Percentiles rank a stretch among this genome's conserved stretches.
phyloP scores from a whole-genome alignment of 345 rosid species.

The Acer yangbiense region DNA sequence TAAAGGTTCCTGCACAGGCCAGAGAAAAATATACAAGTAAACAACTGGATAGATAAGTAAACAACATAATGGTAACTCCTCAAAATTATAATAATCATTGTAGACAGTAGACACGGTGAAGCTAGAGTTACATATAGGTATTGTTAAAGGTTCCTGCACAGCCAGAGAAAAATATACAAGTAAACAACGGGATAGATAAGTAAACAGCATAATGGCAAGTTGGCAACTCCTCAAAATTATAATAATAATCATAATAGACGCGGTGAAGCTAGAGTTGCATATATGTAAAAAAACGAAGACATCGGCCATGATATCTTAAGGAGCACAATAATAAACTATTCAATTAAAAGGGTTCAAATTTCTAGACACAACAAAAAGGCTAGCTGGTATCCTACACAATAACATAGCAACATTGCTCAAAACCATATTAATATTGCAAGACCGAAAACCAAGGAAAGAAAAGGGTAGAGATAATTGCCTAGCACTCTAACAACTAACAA shows the following conservation, averaged over 20 bases:
- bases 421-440: not conserved
- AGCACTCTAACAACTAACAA: not conserved
- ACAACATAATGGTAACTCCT: not conserved
- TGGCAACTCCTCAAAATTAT: too few species aligned
- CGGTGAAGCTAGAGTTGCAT: too few species aligned
- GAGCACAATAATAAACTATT: not conserved
- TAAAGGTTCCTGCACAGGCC: constrained; percentile 14
- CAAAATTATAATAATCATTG: not conserved
- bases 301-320: not conserved
- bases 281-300: not conserved
- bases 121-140: not conserved
- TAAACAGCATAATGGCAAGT: too few species aligned
- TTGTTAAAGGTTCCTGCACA: too few species aligned
- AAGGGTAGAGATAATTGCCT: not conserved
- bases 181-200: too few species aligned
- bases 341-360: not conserved
- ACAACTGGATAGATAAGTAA: not conserved
- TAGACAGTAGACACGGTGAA: not conserved
- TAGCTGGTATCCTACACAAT: not conserved
- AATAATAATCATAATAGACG: too few species aligned
- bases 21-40: not conserved
- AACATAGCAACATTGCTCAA: not conserved
- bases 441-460: not conserved
- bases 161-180: too few species aligned
- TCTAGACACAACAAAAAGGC: not conserved